Evolutionary conservation across 139 green algal species (phyloP), one percentile per base, ranked within the genome.

Genomic region (Closterium sp.): DNA sequence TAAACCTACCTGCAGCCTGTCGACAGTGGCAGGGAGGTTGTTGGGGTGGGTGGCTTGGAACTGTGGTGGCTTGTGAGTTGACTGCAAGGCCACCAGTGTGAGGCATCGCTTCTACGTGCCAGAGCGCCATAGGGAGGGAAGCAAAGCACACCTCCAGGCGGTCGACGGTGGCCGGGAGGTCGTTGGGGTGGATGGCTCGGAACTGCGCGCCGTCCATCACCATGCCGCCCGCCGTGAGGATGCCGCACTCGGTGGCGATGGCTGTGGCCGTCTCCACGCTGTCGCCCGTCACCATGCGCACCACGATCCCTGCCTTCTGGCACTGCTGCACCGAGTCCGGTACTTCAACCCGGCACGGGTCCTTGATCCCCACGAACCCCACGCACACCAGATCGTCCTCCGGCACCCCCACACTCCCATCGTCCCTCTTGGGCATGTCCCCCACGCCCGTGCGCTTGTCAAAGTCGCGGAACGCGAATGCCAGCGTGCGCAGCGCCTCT

Each of bases 161-260:
- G 23, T 34, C 31, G 10, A 90, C 33, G 23, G n/a, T 86, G n/a
- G n/a, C 30, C 21, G 83, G 30, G 33, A 84, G 28, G 33, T 91
- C 55, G 33, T 87, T 69, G 1, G 21, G 94, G 30, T 55, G 88
- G 94, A 97, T 97, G 55, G 91, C 94, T 25, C 97, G 94, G 95
- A 99, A 99, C 36, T 95, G 93, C 23, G 96, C 96, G 5, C 97
- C 97, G 92, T 98, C 97, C 93, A 99, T 95, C 0, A 96, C 96
- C 0, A 97, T 87, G 66, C 94, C 95, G 43, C 91, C 92, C 28
- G 94, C 95, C 16, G 95, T 96, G 28, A 99, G 95, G 88, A 99
- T 99, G 93, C 97, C 97, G 95, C 97, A 99, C 94, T 99, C 98
- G 38, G 95, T 95, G 3, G 97, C 98, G n/a, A 99, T 99, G 94